These are phyloP conservation scores for Aquilaria agallochum DNA, from an alignment of 441 rosid species.

Conservation along the genomic window DNA sequence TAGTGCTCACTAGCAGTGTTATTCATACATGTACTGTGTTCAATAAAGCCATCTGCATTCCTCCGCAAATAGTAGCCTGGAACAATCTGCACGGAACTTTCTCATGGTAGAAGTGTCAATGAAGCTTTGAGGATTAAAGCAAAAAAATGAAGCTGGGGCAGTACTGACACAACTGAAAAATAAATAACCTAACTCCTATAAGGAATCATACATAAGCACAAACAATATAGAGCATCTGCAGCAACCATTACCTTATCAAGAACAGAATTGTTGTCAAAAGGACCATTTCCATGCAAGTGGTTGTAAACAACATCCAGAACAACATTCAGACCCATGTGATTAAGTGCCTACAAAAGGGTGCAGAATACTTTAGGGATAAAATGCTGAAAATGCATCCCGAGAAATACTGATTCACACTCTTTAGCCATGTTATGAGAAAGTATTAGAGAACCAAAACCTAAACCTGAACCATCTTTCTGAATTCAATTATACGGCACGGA, in stretches of 20 bases:
- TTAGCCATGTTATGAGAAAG: conserved; percentile 4
- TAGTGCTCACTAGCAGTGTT: conserved; percentile 99
- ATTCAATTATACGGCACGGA: conserved; percentile 69
- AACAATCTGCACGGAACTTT: conserved; percentile 58
- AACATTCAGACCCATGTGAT: conserved; percentile 59
- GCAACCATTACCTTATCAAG: conserved; percentile 76
- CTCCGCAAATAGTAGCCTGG: conserved; percentile 98
- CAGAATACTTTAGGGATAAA: conserved; percentile 6
- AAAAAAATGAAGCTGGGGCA: background rate
- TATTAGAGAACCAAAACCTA: conserved; percentile 10
- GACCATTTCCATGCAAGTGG: conserved; percentile 92
- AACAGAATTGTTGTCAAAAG: conserved; percentile 73
- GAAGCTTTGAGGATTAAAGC: conserved; percentile 10
- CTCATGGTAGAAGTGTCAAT: conserved; percentile 9
- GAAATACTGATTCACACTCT: background rate
- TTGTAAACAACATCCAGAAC: conserved; percentile 96
- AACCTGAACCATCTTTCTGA: conserved; percentile 98
- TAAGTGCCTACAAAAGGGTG: conserved; percentile 52
- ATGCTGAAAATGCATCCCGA: background rate
- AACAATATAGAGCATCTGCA: conserved; percentile 4
- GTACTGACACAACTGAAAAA: background rate
- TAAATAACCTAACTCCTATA: conserved; percentile 5
- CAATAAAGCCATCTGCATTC: conserved; percentile 75
- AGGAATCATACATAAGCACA: conserved; percentile 3
- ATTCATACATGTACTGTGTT: conserved; percentile 87